Base-by-base conservation (phyloP, 208 protist genomes). In the Acanthamoeba castellanii region DNA sequence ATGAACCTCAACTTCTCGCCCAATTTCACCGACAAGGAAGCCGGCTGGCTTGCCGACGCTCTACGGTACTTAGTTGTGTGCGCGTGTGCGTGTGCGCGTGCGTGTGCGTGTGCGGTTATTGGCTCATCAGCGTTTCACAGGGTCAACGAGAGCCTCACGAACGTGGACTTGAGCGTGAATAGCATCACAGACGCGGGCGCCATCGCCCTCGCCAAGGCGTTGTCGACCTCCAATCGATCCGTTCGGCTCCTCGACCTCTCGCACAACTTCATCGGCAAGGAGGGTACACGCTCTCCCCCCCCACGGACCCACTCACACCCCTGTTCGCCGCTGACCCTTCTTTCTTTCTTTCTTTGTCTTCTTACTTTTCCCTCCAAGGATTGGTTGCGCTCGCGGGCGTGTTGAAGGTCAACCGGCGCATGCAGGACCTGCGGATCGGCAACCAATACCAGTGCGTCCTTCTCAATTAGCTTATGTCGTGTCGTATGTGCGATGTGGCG, bases 21-120 rank as follows among this genome's bases (percentile, higher is more conserved):
- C 37, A 81, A 81, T 30, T 81, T 81, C 72, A 81, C 72, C 11
- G 72, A 81, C 37, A 81, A 81, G 32, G 72, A 81, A 30, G 72
- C 32, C 34, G 72, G 32, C 11, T 81, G 72, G 72, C 72, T 81
- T 25, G 72, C 72, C 72, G 37, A 81, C 37, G 72, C 72, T 14
- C 72, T 81, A 20, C 30, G 72, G 72, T 81, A 47, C 30, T 0
- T 74, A 13, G 5, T 4, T 68, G 25, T 30, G 18, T 7, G 25
- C 27, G 27, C 11, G 61, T 3, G 25, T 32, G 61, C 25, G 27
- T 68, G 18, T n/a, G 61, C 25, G 27, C 32, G 18, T n/a, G 27
- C 11, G 61, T 3, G 25, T 32, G 61, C 25, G 27, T 68, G 18
- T n/a, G 27, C 37, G n/a, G 18, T 22, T 74, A 7, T 30, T 13